Percentiles rank a stretch among this genome's conserved stretches.
phyloP scores from a whole-genome alignment of 2,329 filamentous ascomycete genomes.

The Cladosporium oxysporum region DNA sequence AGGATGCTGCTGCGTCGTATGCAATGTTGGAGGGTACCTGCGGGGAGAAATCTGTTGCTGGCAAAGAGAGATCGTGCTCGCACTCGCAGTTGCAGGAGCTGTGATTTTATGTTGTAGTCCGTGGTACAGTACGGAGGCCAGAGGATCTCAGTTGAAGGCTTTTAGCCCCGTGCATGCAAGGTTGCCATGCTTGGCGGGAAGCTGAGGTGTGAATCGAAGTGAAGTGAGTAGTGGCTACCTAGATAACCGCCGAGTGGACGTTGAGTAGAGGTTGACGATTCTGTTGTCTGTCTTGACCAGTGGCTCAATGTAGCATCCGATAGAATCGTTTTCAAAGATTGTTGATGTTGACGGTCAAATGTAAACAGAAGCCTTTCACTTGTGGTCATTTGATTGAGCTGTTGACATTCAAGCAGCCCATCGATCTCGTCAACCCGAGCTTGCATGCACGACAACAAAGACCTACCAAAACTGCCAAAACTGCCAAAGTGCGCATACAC shows the following conservation, averaged over 20 bases:
- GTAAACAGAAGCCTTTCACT: neutral
- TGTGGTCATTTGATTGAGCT: neutral
- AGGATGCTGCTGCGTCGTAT: neutral
- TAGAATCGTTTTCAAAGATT: neutral
- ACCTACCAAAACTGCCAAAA: neutral
- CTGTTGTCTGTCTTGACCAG: neutral
- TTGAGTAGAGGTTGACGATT: neutral
- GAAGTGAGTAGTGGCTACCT: neutral
- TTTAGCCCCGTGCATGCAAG: neutral
- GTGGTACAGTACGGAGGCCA: no score
- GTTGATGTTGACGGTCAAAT: neutral
- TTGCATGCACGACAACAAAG: neutral
- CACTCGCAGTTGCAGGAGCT: neutral
- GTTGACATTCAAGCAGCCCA: neutral
- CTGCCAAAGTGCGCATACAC: neutral
- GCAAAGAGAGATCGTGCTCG: neutral
- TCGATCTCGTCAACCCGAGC: neutral
- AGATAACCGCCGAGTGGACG: neutral
- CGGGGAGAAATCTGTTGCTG: neutral
- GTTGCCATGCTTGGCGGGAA: neutral
- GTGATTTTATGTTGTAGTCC: neutral
- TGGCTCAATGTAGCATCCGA: neutral
- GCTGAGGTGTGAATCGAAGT: neutral
- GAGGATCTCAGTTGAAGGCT: neutral
- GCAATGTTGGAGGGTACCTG: neutral